Conservation (phyloP, 1,139 yeast genomes). For the Diutina pseudorugosa region DNA sequence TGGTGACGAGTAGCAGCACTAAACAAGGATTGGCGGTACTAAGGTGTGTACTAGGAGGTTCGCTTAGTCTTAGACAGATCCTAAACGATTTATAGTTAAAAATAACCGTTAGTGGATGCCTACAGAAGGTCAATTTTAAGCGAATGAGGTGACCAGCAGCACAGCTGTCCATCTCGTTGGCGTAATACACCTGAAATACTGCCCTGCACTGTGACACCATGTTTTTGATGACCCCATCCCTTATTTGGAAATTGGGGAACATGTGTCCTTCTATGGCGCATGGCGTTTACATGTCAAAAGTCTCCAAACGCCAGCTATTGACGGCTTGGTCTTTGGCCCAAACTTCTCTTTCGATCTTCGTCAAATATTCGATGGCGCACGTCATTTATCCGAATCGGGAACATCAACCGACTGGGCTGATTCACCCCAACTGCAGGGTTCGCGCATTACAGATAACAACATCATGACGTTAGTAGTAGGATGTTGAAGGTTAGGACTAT, state of each 20-base stretch:
- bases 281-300: no score
- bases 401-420: not conserved
- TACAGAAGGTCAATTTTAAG: not conserved
- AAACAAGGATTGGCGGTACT: no score
- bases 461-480: no score
- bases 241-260: no score
- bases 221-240: not conserved
- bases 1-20: no score
- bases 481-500: no score
- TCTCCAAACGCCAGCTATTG: not conserved
- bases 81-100: not conserved
- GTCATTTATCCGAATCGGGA: not conserved
- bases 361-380: not conserved
- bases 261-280: no score
- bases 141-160: not conserved
- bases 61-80: constrained; percentile 1
- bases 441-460: not conserved
- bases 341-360: not conserved
- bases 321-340: not conserved
- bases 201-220: not conserved
- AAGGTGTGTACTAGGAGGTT: not conserved
- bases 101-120: not conserved
- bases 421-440: not conserved
- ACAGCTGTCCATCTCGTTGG: not conserved
- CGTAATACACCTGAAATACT: not conserved